A percentile compares a stretch with the other conserved stretches of the same genome.
phyloP scores from a whole-genome alignment of 208 protist species.

The Trypanosomatidae sp. region DNA sequence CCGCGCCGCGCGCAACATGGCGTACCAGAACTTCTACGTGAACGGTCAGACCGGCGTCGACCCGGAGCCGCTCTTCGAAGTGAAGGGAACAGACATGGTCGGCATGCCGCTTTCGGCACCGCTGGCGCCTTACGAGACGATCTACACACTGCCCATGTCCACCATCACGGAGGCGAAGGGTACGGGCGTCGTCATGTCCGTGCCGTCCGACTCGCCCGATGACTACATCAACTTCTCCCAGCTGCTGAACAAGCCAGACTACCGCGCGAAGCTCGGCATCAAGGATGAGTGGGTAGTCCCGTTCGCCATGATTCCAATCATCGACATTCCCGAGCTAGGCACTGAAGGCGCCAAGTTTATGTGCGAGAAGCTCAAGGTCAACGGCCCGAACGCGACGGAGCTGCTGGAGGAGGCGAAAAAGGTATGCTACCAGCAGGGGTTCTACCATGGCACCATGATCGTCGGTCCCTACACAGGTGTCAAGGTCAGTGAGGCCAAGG shows the following conservation, averaged over 20 bases:
- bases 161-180: conserved; percentile 98
- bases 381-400: conserved; percentile 94
- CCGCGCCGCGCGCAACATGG: conserved; percentile 94
- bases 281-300: conserved; percentile 96
- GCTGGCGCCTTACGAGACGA: conserved; percentile 65
- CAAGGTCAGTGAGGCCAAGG: conserved; percentile 96
- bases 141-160: conserved; percentile 98
- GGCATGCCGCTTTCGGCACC: conserved; percentile 95
- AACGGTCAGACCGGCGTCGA: conserved; percentile 81
- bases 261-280: conserved; percentile 92
- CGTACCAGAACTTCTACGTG: conserved; percentile 95
- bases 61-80: conserved; percentile 74
- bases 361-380: conserved; percentile 97
- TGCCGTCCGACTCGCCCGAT: conserved; percentile 98
- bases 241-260: conserved; percentile 94
- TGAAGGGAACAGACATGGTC: conserved; percentile 94
- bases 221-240: conserved; percentile 98
- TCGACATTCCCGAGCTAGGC: conserved; percentile 94
- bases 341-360: conserved; percentile 77
- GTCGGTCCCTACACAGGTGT: conserved; percentile 67
- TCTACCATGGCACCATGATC: conserved; percentile 97
- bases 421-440: conserved; percentile 96
- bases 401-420: conserved; percentile 98
- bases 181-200: conserved; percentile 98
- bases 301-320: conserved; percentile 96